Evolutionary conservation across 768 basidiomycete genomes (phyloP).

Genomic region (Brasilioporus rufonigricans): DNA sequence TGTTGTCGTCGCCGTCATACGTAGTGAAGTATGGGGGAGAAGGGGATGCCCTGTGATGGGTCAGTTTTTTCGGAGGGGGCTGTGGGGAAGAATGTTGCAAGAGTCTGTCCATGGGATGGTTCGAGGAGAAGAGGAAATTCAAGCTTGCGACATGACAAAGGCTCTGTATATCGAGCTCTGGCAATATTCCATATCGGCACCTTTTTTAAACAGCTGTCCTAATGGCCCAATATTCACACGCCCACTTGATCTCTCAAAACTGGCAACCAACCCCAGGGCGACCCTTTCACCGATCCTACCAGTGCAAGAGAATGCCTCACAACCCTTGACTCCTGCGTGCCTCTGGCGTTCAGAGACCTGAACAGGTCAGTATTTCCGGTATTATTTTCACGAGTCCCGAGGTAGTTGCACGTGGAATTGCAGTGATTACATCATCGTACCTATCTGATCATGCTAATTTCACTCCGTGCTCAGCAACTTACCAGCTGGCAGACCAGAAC

Average conservation of each 20-base stretch:
- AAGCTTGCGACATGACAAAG: constrained; percentile 38
- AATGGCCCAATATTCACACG: constrained; percentile 32
- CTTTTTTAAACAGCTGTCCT: constrained; percentile 34
- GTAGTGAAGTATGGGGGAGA: constrained; percentile 6
- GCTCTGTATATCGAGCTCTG: constrained; percentile 39
- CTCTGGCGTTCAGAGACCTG: background rate
- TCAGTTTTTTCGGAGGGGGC: constrained; percentile 9
- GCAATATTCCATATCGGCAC: constrained; percentile 40
- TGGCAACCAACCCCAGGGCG: background rate
- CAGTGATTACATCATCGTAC: constrained; percentile 29
- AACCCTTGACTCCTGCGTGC: background rate
- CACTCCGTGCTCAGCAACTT: background rate
- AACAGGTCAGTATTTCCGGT: background rate
- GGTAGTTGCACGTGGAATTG: constrained; percentile 17
- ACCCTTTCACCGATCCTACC: background rate
- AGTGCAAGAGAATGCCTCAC: background rate
- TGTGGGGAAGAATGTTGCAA: constrained; percentile 12
- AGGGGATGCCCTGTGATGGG: constrained; percentile 12
- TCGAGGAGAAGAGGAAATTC: constrained; percentile 31
- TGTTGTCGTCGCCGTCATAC: constrained; percentile 24
- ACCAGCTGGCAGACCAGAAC: constrained; percentile 15
- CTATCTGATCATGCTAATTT: constrained; percentile 23
- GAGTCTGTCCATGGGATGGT: constrained; percentile 27
- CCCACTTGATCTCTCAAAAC: constrained; percentile 6
- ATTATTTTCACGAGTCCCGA: constrained; percentile 11